Evolutionary conservation across 345 rosid species (phyloP), one percentile per base, ranked within the genome.

Genomic region (Zanthoxylum bungeanum): DNA sequence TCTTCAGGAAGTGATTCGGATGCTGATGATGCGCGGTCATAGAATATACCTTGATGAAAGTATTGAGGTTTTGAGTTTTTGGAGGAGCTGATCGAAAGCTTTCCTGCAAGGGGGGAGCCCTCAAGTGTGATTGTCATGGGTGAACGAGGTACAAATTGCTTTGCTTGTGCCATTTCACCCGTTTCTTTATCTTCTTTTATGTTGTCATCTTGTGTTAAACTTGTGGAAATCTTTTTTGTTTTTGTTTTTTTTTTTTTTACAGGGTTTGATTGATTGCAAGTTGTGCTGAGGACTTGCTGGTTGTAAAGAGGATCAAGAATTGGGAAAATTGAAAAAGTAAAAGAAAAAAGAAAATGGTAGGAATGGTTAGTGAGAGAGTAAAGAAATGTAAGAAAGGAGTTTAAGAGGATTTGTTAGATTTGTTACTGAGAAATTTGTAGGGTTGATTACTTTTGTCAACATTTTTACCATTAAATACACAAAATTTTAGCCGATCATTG

Each of bases 1-100:
- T 80, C 83, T 17, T 80, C 83, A 14, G 83, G 83, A 19, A 80
- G 83, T 70, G 83, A 80, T 24, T 73, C 83, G 0, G 83, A 80
- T 60, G 78, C 67, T 3, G 80, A 76, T 47, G 78, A 80, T 66
- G 83, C 80, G 0, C 60, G 78, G 52, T 80, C 83, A 5, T 80
- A 73, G 52, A 22, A 40, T 4, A n/a, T n/a, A 7, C 30, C 46
- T 44, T 12, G 27, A 8, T 72, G 30, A 31, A 68, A 40, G 59
- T 21, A 58, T 52, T 25, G 62, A 34, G 70, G 34, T 51, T 24
- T 5, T n/a, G n/a, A n/a, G n/a, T n/a, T n/a, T n/a, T n/a, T n/a
- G n/a, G n/a, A 33, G 25, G 56, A 60, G 19, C 40, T 31, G 63
- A 25, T 30, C 27, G 7, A 36, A 44, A 46, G 69, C 71, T 55